Evolutionary conservation across 2,329 filamentous ascomycete genomes (phyloP), one percentile per base, ranked within the genome.

Genomic region (Pseudocercospora musae): DNA sequence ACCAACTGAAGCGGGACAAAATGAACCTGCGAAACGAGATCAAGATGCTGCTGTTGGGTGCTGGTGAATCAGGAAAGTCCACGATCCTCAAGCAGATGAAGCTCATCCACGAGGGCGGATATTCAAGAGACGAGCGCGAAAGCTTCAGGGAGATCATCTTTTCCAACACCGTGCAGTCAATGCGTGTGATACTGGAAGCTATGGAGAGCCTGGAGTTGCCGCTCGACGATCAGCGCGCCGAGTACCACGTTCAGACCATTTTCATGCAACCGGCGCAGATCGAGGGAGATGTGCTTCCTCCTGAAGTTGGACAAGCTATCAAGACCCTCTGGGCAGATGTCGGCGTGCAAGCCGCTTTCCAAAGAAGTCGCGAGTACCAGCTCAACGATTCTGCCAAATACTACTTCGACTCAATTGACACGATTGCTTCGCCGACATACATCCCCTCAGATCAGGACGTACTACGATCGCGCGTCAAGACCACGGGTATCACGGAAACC

Each of bases 1-100:
- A 97, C 79, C 94, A 98, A 84, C 84, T 98, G 77, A 98, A 97
- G 87, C 87, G 92, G 79, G 95, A 99, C 78, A 96, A 96, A 82
- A 91, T 98, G 91, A 90, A 96, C 85, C 93, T 97, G 83, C 89
- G 94, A 74, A 99, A 99, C 73, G 95, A 99, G 82, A 99, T 99
- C 84, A 99, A 99, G 87, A 98, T 99, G 95, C 85, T 99, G 73
- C 86, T 99, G 74, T 89, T 99, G 74, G 95, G 95, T 85, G 95
- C 95, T 81, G 94, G 95, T 89, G 95, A 99, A 87, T 96, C 92
- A 71, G 92, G 92, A 78, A 96, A 96, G 81, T 96, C 92, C 61
- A 96, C 92, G 31, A 96, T 96, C 72, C 83, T 96, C 72, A 96
- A 96, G 81, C 92, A 96, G 84, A 96, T 96, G 92, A 99, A 98